A percentile compares a stretch with the other conserved stretches of the same genome.
Evolutionary conservation across 192 early-diverging fungal species (phyloP).

Genomic region (Umbelopsis sp.): DNA sequence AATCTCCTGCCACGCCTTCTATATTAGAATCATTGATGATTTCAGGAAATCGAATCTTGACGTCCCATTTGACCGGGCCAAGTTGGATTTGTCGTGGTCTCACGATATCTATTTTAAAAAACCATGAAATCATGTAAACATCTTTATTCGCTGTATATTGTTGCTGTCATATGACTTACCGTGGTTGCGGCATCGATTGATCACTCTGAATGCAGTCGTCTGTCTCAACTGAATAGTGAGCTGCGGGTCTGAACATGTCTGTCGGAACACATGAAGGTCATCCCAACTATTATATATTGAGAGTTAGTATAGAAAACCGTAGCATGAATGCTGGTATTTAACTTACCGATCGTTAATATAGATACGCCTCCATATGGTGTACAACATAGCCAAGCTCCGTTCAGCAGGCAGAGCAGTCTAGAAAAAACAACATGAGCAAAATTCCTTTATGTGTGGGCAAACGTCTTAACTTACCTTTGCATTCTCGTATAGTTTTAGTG

Average conservation of each 20-base stretch:
- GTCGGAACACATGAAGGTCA: constrained; percentile 5
- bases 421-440: not conserved
- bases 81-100: not conserved
- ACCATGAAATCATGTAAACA: not conserved
- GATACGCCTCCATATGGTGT: constrained; percentile 12
- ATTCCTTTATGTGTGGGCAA: not conserved
- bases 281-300: not conserved
- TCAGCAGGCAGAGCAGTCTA: constrained; percentile 12
- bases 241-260: constrained; percentile 4
- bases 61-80: constrained; percentile 17
- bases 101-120: not conserved
- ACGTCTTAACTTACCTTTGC: not conserved
- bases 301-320: not conserved
- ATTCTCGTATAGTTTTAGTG: not conserved
- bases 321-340: not conserved
- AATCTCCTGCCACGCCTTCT: constrained; percentile 10
- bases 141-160: not conserved
- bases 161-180: constrained; percentile 21
- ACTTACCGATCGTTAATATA: constrained; percentile 5
- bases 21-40: constrained; percentile 3
- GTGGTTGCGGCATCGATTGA: not conserved
- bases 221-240: constrained; percentile 3
- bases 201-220: constrained; percentile 2
- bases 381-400: constrained; percentile 1
- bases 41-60: constrained; percentile 15